phyloP scores from a whole-genome alignment of 164 flowering plant species.

The Tetracentron sinense region DNA sequence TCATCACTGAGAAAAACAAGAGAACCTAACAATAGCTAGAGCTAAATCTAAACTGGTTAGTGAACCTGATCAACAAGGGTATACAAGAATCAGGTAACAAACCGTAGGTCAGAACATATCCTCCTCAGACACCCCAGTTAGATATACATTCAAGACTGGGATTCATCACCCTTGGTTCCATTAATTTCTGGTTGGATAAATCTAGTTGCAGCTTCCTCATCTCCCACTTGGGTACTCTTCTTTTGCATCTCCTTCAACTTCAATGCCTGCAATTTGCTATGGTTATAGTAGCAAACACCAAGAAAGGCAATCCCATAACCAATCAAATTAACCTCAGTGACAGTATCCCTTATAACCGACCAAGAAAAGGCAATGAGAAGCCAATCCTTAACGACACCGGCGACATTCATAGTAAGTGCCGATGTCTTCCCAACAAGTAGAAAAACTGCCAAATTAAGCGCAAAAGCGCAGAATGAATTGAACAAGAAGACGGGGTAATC shows the following conservation, averaged over 20 bases:
- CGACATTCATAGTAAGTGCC: background rate
- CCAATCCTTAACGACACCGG: background rate
- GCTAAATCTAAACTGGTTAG: background rate
- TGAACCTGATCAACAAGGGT: background rate
- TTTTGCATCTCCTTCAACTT: background rate
- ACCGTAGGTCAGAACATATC: background rate
- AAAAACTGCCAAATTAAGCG: background rate
- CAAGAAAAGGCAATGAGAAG: conserved; percentile 1
- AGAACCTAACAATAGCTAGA: background rate
- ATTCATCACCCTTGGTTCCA: background rate
- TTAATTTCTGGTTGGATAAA: background rate
- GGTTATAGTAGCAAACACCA: background rate
- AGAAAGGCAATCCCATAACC: background rate
- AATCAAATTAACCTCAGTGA: background rate
- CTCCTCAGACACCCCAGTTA: background rate
- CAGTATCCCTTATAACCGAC: background rate
- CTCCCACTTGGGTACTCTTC: background rate
- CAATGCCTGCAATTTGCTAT: background rate
- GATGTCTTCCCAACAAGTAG: background rate
- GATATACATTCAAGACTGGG: background rate
- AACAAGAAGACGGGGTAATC: background rate
- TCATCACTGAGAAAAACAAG: no score
- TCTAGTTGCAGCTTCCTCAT: background rate
- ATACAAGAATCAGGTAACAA: background rate
- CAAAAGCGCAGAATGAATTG: background rate